Percentiles rank a stretch among this genome's conserved stretches.
Conservation (phyloP, 495 filamentous ascomycete species). For the Aspergillus egyptiacus region DNA sequence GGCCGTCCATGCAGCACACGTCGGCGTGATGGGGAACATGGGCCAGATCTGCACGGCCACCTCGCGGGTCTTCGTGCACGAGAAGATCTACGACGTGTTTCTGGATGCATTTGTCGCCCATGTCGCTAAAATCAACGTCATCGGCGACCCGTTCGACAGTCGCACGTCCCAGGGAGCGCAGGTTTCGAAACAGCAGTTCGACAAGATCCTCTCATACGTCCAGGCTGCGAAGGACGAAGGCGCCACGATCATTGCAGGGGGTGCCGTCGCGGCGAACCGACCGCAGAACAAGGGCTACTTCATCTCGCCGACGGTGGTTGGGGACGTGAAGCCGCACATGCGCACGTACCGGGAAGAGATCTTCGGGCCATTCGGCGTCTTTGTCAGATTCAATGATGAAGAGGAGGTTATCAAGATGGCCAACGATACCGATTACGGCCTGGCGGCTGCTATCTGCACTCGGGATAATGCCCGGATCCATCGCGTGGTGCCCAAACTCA, state of each 20-base stretch:
- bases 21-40: slow-evolving; percentile 43
- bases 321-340: slow-evolving; percentile 41
- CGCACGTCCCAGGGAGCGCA: slow-evolving; percentile 60
- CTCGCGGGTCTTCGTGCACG: slow-evolving; percentile 50
- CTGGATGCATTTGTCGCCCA: slow-evolving; percentile 25
- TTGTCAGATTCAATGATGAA: slow-evolving; percentile 47
- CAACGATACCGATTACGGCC: slow-evolving; percentile 43
- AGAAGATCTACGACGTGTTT: slow-evolving; percentile 50
- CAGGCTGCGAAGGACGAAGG: no score
- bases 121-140: slow-evolving; percentile 17
- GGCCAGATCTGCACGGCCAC: slow-evolving; percentile 52
- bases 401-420: slow-evolving; percentile 45
- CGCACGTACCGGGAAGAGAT: slow-evolving; percentile 49
- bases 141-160: slow-evolving; percentile 75
- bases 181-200: no score
- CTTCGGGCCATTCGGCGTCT: slow-evolving; percentile 51
- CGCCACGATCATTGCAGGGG: background rate
- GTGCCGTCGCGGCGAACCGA: background rate
- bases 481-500: slow-evolving; percentile 44
- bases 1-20: slow-evolving; percentile 33
- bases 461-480: slow-evolving; percentile 41
- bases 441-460: slow-evolving; percentile 47
- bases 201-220: no score
- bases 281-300: slow-evolving; percentile 40
- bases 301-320: slow-evolving; percentile 46